Conservation (phyloP, 129 eudicot genomes). For the Logfia minima region DNA sequence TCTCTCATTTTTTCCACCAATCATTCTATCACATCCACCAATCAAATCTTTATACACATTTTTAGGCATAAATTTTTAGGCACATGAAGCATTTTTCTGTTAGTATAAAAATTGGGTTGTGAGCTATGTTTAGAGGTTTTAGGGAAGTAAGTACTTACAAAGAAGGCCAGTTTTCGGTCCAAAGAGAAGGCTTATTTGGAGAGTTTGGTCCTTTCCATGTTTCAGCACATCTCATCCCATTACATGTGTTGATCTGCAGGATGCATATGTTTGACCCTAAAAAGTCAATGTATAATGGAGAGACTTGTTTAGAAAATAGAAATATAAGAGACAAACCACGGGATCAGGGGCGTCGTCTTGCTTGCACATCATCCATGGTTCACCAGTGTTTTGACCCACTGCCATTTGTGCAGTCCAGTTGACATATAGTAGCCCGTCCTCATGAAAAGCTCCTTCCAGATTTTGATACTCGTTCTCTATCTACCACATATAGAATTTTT, state of each 20-base stretch:
- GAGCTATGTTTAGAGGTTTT: background rate
- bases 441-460: conserved; percentile 51
- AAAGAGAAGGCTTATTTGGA: conserved; percentile 72
- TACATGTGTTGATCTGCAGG: conserved; percentile 87
- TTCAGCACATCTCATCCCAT: conserved; percentile 76
- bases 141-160: conserved; percentile 41
- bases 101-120: background rate
- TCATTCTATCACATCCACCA: background rate
- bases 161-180: conserved; percentile 96
- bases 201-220: conserved; percentile 90
- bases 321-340: conserved; percentile 45
- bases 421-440: conserved; percentile 59
- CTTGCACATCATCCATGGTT: conserved; percentile 98
- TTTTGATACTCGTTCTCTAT: conserved; percentile 89
- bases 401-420: conserved; percentile 88
- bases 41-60: no score
- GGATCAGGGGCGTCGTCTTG: conserved; percentile 96
- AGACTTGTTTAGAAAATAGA: background rate
- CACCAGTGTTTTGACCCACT: conserved; percentile 66
- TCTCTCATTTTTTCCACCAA: no score
- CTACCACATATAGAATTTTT: conserved; percentile 29
- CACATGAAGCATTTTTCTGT: background rate
- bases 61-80: no score
- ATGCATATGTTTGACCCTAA: conserved; percentile 8
- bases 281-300: background rate